A percentile compares a stretch with the other conserved stretches of the same genome.
These are phyloP conservation scores for Sonneratia caseolaris DNA, from an alignment of 345 rosid genomes.

Conservation along the genomic window DNA sequence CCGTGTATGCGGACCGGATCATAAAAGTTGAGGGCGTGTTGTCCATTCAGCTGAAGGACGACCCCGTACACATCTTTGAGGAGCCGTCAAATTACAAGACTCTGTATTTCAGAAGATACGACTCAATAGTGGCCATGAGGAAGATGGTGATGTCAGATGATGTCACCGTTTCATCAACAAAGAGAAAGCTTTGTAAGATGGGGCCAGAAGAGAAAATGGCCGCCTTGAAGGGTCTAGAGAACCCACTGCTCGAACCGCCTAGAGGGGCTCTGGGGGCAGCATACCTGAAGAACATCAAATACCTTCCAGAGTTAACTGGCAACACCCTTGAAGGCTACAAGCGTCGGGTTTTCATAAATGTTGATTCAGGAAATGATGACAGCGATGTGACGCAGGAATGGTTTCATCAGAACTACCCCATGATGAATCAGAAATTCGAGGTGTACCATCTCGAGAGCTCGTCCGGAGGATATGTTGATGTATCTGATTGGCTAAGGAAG, in stretches of 20 bases:
- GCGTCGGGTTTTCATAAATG: slow-evolving; percentile 21
- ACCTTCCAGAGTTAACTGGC: slow-evolving; percentile 26
- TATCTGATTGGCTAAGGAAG: slow-evolving; percentile 25
- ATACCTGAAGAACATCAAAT: slow-evolving; percentile 17
- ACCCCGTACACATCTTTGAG: slow-evolving; percentile 13
- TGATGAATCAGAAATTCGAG: slow-evolving; percentile 23
- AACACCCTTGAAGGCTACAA: slow-evolving; percentile 26
- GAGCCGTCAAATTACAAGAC: slow-evolving; percentile 24
- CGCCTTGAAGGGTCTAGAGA: slow-evolving; percentile 27
- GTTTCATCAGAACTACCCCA: slow-evolving; percentile 29
- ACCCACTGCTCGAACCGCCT: slow-evolving; percentile 32
- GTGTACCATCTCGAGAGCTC: slow-evolving; percentile 11
- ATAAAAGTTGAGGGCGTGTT: slow-evolving; percentile 37
- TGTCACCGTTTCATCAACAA: slow-evolving; percentile 1
- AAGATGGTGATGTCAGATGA: slow-evolving; percentile 13
- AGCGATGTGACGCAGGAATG: slow-evolving; percentile 12
- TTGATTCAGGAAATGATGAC: slow-evolving; percentile 16
- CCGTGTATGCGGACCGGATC: slow-evolving; percentile 22
- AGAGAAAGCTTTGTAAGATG: slow-evolving; percentile 18
- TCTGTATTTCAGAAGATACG: slow-evolving; percentile 22
- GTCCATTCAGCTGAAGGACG: slow-evolving; percentile 19
- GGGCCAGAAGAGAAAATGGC: slow-evolving; percentile 21
- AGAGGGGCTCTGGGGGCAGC: slow-evolving; percentile 11
- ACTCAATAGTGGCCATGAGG: slow-evolving; percentile 27
- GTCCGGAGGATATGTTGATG: slow-evolving; percentile 3